Conservation (phyloP, 208 protist genomes). For the Leishmania lainsoni region DNA sequence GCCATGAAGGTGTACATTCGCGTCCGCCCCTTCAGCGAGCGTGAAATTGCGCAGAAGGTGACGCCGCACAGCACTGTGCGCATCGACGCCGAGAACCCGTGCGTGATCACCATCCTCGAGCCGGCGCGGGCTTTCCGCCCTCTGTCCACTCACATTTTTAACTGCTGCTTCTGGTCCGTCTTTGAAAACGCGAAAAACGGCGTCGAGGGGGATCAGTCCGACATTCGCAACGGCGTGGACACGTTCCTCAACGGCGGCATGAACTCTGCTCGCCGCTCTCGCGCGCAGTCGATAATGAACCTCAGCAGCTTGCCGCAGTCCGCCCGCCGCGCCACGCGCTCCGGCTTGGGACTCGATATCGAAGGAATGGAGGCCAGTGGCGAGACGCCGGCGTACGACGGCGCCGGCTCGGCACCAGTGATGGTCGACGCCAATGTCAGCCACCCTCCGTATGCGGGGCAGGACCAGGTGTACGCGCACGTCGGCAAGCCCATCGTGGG, state of each 20-base stretch:
- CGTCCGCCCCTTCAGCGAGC: slow-evolving; percentile 85
- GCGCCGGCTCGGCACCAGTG: slow-evolving; percentile 52
- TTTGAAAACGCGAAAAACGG: slow-evolving; percentile 34
- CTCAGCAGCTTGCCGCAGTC: slow-evolving; percentile 3
- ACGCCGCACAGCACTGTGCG: slow-evolving; percentile 64
- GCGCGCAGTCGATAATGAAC: slow-evolving; percentile 30
- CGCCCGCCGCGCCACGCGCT: slow-evolving; percentile 15
- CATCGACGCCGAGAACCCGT: slow-evolving; percentile 55
- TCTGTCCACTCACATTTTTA: slow-evolving; percentile 70
- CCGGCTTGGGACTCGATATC: not conserved
- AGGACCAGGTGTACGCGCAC: slow-evolving; percentile 73
- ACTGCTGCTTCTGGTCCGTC: slow-evolving; percentile 84
- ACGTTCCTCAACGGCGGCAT: slow-evolving; percentile 50
- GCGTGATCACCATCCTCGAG: slow-evolving; percentile 81
- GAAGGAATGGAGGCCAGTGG: not conserved
- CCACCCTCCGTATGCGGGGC: slow-evolving; percentile 77
- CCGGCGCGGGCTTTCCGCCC: slow-evolving; percentile 58
- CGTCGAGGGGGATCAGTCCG: not conserved
- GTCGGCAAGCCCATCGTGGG: slow-evolving; percentile 76
- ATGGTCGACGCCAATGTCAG: slow-evolving; percentile 46
- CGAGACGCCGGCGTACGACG: slow-evolving; percentile 16
- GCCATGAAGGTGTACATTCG: slow-evolving; percentile 89
- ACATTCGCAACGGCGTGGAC: slow-evolving; percentile 41
- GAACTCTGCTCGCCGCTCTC: slow-evolving; percentile 39
- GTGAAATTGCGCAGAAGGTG: slow-evolving; percentile 54